Evolutionary conservation across 306 rosid species (phyloP).

Genomic region (Dalbergia cultrata): DNA sequence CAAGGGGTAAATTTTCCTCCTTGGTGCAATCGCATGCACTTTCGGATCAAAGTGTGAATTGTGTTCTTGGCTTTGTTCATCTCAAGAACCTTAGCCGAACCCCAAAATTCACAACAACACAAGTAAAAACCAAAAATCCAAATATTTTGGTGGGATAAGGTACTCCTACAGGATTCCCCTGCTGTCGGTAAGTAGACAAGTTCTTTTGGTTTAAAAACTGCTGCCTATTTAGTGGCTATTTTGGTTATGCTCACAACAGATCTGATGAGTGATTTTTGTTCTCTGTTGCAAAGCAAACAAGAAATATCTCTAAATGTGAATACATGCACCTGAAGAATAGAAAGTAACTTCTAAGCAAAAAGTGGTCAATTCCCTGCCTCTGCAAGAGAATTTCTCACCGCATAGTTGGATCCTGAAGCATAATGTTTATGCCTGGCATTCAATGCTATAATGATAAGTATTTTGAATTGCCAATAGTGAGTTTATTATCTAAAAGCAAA

Average conservation of each 20-base stretch:
- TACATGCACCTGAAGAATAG: not conserved
- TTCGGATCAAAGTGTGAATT: too few species aligned
- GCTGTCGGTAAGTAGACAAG: not conserved
- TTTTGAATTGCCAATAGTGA: constrained; percentile 21
- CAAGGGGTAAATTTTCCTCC: too few species aligned
- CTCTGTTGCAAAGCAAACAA: constrained; percentile 29
- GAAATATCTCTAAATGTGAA: too few species aligned
- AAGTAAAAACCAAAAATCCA: not conserved
- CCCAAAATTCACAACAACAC: too few species aligned
- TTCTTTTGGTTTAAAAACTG: constrained; percentile 15
- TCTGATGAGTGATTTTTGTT: not conserved
- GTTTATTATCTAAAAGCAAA: not conserved
- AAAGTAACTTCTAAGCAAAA: constrained; percentile 14
- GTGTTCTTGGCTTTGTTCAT: too few species aligned
- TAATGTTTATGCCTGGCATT: not conserved
- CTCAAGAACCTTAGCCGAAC: too few species aligned
- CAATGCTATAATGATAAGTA: not conserved
- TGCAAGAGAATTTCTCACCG: constrained; percentile 9
- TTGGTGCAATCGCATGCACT: too few species aligned
- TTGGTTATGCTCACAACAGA: not conserved
- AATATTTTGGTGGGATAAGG: constrained; percentile 17
- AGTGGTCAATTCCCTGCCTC: not conserved
- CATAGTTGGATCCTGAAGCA: constrained; percentile 30
- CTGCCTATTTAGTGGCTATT: not conserved
- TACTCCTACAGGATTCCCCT: not conserved